Percentiles rank a stretch among this genome's conserved stretches.
These are phyloP conservation scores for Didymella lethalis DNA, from an alignment of 2,329 filamentous ascomycete genomes.

Conservation along the genomic window DNA sequence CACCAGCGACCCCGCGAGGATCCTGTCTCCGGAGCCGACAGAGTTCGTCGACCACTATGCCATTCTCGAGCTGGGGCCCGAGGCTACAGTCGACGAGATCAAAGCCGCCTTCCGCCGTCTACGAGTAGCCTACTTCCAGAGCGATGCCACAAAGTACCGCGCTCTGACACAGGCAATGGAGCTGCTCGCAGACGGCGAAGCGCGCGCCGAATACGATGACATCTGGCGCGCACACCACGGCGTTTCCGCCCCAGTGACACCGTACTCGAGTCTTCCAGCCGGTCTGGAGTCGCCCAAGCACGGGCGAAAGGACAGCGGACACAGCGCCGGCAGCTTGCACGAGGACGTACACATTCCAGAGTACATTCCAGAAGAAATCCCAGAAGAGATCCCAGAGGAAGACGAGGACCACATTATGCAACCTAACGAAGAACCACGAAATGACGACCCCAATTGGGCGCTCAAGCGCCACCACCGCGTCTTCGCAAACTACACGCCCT, in stretches of 20 bases:
- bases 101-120: constrained; percentile 39
- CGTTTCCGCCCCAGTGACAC: constrained; percentile 18
- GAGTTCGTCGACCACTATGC: constrained; percentile 45
- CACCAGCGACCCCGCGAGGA: constrained; percentile 20
- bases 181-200: constrained; percentile 39
- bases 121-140: constrained; percentile 41
- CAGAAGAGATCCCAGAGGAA: constrained; percentile 25
- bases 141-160: constrained; percentile 40
- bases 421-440: constrained; percentile 23
- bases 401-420: constrained; percentile 5
- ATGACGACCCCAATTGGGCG: constrained; percentile 37
- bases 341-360: constrained; percentile 12
- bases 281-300: constrained; percentile 31
- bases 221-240: constrained; percentile 25
- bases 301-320: constrained; percentile 34
- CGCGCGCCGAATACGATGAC: constrained; percentile 39
- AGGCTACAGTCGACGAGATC: constrained; percentile 42
- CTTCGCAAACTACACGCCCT: constrained; percentile 24
- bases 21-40: constrained; percentile 14
- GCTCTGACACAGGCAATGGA: constrained; percentile 43
- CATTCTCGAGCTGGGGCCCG: constrained; percentile 33
- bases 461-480: constrained; percentile 34
- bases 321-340: constrained; percentile 25
- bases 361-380: constrained; percentile 23
- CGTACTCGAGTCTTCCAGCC: constrained; percentile 25